Evolutionary conservation across 129 eudicot genomes (phyloP).

Genomic region (Helianthus tuberosus): DNA sequence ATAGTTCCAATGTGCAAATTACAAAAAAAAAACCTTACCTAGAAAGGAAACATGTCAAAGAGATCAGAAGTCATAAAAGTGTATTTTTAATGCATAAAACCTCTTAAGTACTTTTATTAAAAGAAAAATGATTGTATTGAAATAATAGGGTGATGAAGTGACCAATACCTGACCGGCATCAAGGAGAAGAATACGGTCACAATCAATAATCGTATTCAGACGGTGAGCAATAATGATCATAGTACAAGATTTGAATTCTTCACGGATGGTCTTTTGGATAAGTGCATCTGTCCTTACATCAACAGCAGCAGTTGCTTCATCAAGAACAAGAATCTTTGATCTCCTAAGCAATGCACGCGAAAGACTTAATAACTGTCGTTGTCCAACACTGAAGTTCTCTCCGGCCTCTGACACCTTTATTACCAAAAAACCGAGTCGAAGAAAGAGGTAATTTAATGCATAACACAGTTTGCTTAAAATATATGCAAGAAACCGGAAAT

Average conservation of each 20-base stretch:
- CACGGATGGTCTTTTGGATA: constrained; percentile 93
- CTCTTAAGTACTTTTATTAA: too few species aligned
- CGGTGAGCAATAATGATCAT: constrained; percentile 99
- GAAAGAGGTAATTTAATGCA: not conserved
- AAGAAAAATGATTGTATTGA: too few species aligned
- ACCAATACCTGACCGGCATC: constrained; percentile 84
- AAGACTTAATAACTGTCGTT: constrained; percentile 89
- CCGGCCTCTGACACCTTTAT: constrained; percentile 91
- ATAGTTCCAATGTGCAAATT: too few species aligned
- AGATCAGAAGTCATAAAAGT: too few species aligned
- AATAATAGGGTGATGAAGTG: constrained; percentile 6
- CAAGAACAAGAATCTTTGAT: constrained; percentile 96
- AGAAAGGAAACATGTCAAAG: too few species aligned
- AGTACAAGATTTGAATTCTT: constrained; percentile 91
- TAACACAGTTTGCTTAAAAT: not conserved
- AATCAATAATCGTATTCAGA: constrained; percentile 88
- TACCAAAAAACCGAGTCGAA: not conserved
- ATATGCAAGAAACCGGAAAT: constrained; percentile 8
- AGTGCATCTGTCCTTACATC: constrained; percentile 98
- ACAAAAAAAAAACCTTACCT: too few species aligned
- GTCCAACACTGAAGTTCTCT: constrained; percentile 97
- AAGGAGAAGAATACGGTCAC: constrained; percentile 83
- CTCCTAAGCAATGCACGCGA: constrained; percentile 90
- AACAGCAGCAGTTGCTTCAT: constrained; percentile 99
- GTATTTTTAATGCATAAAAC: too few species aligned